Base-by-base conservation (phyloP, 805 yeast genomes). In the Candida vartiovaarae region DNA sequence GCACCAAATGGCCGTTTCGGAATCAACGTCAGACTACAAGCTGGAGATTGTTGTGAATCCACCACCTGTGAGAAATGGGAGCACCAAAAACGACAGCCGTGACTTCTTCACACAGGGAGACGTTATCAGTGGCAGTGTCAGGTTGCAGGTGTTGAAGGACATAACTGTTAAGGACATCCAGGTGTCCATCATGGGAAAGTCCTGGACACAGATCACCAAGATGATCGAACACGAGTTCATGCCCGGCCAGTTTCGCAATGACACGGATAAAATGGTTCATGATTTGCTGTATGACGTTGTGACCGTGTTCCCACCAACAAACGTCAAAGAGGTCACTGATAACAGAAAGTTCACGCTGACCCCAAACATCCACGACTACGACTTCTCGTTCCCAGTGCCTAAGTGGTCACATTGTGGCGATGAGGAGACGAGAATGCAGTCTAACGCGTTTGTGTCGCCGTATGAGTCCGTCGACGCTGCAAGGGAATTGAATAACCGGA, bases 271-370 rank as follows among this genome's bases (percentile, higher is more conserved):
- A 1, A 55, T 48, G 42, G 8, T 32, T 36, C 82, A 76, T 53
- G 67, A 68, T 44, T 59, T 76, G 10, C 60, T 76, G 20, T 76
- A 75, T 50, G 78, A 75, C 42, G 68, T 76, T 1, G 42, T 52
- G 28, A 65, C 74, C 0, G 74, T 76, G 25, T 76, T 76, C 45
- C 82, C 81, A 2, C 76, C 81, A 0, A 66, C 63, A 9, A 71
- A 75, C 41, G 66, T 74, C 10, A 56, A 76, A 20, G 56, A 62
- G 38, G 75, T 71, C 2, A 63, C 74, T 27, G 60, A 53, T 34
- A 63, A 71, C 7, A 66, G 67, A 46, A 45, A 47, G 26, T 55
- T 52, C 43, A 54, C 60, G 7, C 34, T 55, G 25, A 48, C 39
- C 3, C 75, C 80, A 0, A 82, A 82, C 0, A 66, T 63, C 29